phyloP scores from a whole-genome alignment of 768 basidiomycete species.

The Mycena latifolia region DNA sequence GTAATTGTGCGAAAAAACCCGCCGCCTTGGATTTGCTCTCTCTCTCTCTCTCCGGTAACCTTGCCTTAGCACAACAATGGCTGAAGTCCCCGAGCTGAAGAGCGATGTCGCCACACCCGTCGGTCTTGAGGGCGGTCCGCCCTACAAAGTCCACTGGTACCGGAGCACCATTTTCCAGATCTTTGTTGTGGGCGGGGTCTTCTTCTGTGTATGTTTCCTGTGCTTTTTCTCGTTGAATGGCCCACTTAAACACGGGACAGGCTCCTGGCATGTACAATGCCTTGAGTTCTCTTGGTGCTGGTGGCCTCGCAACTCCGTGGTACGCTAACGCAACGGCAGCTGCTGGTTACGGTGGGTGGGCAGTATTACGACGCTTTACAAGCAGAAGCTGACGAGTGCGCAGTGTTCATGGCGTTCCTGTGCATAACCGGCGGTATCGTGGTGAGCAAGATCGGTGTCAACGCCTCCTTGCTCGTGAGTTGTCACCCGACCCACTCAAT shows the following conservation, averaged over 20 bases:
- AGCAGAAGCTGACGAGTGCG: background rate
- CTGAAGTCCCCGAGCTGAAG: constrained; percentile 30
- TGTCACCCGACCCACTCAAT: background rate
- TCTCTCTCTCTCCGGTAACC: constrained; percentile 5
- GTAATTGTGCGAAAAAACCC: no score
- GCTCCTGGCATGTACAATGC: constrained; percentile 52
- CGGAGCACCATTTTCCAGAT: constrained; percentile 47
- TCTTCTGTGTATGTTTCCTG: constrained; percentile 40
- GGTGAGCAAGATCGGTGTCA: constrained; percentile 49
- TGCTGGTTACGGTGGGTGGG: constrained; percentile 43
- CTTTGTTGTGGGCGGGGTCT: constrained; percentile 48
- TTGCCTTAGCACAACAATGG: background rate
- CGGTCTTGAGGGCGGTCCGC: background rate
- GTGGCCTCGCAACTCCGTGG: constrained; percentile 49
- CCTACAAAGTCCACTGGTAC: constrained; percentile 46
- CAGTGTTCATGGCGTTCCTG: constrained; percentile 47
- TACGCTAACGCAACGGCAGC: constrained; percentile 48
- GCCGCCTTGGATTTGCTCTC: background rate
- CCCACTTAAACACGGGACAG: constrained; percentile 20
- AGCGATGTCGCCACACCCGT: background rate
- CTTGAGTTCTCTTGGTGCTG: constrained; percentile 45
- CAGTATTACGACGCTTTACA: background rate
- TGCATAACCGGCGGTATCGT: constrained; percentile 48
- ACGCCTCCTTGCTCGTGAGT: constrained; percentile 40
- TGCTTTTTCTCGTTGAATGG: constrained; percentile 23